phyloP scores from a whole-genome alignment of 176 grass and related monocot species.

The Thalia dealbata region DNA sequence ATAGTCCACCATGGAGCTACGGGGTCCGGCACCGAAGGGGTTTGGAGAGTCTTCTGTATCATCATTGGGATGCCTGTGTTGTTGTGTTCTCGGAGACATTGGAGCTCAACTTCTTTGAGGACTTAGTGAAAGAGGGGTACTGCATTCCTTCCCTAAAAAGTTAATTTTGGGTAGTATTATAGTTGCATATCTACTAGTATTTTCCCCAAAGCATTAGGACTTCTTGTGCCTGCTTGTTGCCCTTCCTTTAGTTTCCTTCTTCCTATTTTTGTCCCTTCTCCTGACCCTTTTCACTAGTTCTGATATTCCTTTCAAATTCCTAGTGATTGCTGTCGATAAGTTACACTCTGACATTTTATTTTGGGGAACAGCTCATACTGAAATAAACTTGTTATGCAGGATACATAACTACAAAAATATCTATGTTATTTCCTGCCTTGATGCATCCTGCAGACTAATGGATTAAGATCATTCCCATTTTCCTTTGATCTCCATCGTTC shows the following conservation, averaged over 20 bases:
- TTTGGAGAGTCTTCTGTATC: conserved; percentile 69
- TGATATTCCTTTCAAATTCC: not conserved
- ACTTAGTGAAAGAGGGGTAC: conserved; percentile 80
- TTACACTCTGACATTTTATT: not conserved
- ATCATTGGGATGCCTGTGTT: conserved; percentile 64
- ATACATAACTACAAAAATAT: not conserved
- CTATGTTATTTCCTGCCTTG: not conserved
- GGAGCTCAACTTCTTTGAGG: conserved; percentile 64
- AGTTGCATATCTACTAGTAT: not conserved
- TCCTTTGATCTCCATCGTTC: not conserved
- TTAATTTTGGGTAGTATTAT: not conserved
- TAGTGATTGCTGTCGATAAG: not conserved
- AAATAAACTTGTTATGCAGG: not conserved
- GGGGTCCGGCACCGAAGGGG: conserved; percentile 62
- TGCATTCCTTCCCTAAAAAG: conserved; percentile 8
- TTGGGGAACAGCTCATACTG: not conserved
- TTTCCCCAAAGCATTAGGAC: not conserved
- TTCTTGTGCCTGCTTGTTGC: not conserved
- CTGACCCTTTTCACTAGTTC: not conserved
- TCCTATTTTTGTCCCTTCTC: not conserved
- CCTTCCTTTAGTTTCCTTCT: not conserved
- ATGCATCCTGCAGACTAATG: not conserved
- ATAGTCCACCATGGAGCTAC: conserved; percentile 67
- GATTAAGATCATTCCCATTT: not conserved
- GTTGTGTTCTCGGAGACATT: conserved; percentile 65